Percentiles rank a stretch among this genome's conserved stretches.
These are phyloP conservation scores for Carex parvula DNA, from an alignment of 176 grass and related monocot genomes.

Conservation along the genomic window DNA sequence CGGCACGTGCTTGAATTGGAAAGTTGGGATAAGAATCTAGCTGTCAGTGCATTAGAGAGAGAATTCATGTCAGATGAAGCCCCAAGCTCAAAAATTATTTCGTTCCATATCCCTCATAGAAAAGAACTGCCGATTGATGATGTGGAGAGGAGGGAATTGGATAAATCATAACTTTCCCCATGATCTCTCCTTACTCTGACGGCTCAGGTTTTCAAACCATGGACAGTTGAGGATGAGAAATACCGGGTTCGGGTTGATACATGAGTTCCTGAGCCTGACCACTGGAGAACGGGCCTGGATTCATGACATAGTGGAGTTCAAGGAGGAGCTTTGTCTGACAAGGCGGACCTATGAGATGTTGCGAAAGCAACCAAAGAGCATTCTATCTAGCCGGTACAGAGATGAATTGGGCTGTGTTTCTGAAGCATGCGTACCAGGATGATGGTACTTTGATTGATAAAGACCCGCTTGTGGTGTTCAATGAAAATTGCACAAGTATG, in stretches of 20 bases:
- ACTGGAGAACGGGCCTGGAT: slow-evolving; percentile 75
- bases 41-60: slow-evolving; percentile 68
- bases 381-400: slow-evolving; percentile 92
- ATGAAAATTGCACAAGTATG: slow-evolving; percentile 61
- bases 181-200: slow-evolving; percentile 73
- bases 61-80: slow-evolving; percentile 63
- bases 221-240: slow-evolving; percentile 73
- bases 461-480: slow-evolving; percentile 62
- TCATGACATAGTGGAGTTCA: slow-evolving; percentile 91
- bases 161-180: slow-evolving; percentile 62
- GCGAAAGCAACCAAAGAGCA: slow-evolving; percentile 56
- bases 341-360: slow-evolving; percentile 66
- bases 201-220: slow-evolving; percentile 53
- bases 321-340: slow-evolving; percentile 75
- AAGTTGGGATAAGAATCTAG: slow-evolving; percentile 60
- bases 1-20: slow-evolving; percentile 75
- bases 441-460: slow-evolving; percentile 66
- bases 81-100: slow-evolving; percentile 49
- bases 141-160: slow-evolving; percentile 46
- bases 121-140: slow-evolving; percentile 53
- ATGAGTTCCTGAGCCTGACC: slow-evolving; percentile 80
- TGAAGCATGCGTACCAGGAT: slow-evolving; percentile 56
- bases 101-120: slow-evolving; percentile 54
- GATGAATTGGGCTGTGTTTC: slow-evolving; percentile 87
- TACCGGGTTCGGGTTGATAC: slow-evolving; percentile 72